phyloP scores from a whole-genome alignment of 768 basidiomycete species.

The Coprinopsis cinerea region DNA sequence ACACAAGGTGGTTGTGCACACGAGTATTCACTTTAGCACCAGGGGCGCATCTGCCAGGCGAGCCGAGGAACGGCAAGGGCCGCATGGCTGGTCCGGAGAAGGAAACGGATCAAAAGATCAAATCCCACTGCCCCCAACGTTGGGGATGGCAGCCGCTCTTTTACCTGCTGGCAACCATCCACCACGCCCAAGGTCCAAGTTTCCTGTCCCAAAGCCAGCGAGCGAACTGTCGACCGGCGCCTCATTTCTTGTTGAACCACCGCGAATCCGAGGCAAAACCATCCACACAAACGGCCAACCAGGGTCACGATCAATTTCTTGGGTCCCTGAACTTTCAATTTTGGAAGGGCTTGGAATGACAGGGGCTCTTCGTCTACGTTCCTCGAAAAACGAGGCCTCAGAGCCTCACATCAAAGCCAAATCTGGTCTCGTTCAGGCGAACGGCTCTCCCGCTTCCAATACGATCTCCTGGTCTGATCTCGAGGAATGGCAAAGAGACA shows the following conservation, averaged over 20 bases:
- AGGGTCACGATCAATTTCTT: not conserved
- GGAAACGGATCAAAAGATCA: too few species aligned
- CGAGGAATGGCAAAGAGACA: constrained; percentile 67
- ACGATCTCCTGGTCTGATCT: constrained; percentile 51
- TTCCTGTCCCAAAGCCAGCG: too few species aligned
- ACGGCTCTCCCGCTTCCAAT: constrained; percentile 6
- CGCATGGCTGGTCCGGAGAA: too few species aligned
- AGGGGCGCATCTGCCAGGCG: too few species aligned
- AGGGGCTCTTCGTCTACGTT: not conserved
- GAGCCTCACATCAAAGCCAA: not conserved
- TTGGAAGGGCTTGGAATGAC: not conserved
- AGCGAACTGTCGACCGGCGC: too few species aligned
- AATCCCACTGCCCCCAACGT: too few species aligned
- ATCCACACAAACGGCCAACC: not conserved
- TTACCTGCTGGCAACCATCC: too few species aligned
- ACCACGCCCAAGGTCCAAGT: too few species aligned
- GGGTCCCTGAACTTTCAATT: not conserved
- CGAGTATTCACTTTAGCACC: too few species aligned
- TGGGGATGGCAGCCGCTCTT: too few species aligned
- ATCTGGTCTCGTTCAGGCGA: not conserved
- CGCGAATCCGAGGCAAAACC: not conserved
- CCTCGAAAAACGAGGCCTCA: not conserved
- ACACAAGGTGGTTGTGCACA: too few species aligned
- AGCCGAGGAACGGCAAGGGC: too few species aligned
- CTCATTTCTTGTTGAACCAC: not conserved